Evolutionary conservation across 2,329 filamentous ascomycete species (phyloP), one percentile per base, ranked within the genome.

Genomic region (Penicillium sp.): DNA sequence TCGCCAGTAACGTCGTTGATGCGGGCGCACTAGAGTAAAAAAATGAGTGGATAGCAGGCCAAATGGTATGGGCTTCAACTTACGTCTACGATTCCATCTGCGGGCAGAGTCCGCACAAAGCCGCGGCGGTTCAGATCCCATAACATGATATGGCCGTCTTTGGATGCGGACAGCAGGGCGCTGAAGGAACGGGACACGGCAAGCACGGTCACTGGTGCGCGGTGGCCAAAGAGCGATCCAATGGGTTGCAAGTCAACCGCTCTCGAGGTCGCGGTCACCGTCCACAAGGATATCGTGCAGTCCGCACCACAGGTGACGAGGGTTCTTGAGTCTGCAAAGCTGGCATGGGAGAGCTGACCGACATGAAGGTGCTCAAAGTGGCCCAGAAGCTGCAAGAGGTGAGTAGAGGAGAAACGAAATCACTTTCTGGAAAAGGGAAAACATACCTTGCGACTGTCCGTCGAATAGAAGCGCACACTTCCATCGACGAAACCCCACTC

Each of bases 401-500:
- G 22, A 45, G 31, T 45, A 1, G 12, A 25, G 1, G 12, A 17
- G 8, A 5, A 50, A 20, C n/a, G 0, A 15, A 39, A 3, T 4
- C 14, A 35, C 6, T 20, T 15, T 50, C 4, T 22, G 4, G 22
- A 22, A 22, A 22, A 22, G 22, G 22, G 15, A 2, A 51, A 5
- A 20, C 64, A 66, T 77, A 86, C 83, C 79, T 91, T 93, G 71
- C 91, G 88, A 59, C 86, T 91, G 66, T 96, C 92, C 50, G 89
- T 88, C 57, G 90, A 86, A 78, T 91, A 96, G 81, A 99, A 98
- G 4, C 95, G 89, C 31, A 99, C 85, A 66, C 91, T 96, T 67
- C 91, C 91, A 75, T 99, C 95, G 0, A 91, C 90, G 69, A 96
- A 98, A 1, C 94, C 94, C 94, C 94, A 98, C 78, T 97, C 92